Evolutionary conservation across 2,329 filamentous ascomycete species (phyloP).

Genomic region (Chaetomiaceae sp.): DNA sequence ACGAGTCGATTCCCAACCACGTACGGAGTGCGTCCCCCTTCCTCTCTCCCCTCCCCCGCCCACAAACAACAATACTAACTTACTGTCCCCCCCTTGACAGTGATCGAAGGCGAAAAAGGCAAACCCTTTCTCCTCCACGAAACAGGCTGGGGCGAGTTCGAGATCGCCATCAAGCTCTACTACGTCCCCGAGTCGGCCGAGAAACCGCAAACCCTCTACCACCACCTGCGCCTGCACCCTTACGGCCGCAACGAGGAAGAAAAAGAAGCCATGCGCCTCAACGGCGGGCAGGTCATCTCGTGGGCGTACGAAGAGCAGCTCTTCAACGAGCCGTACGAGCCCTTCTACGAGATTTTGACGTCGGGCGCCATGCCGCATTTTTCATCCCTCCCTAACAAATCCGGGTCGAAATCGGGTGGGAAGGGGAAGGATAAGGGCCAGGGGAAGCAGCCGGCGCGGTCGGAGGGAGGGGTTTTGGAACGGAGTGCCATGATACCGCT

Average conservation of each 20-base stretch:
- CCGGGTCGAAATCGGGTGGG: constrained; percentile 28
- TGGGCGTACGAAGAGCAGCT: constrained; percentile 92
- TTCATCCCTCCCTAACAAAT: constrained; percentile 25
- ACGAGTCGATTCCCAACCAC: constrained; percentile 92
- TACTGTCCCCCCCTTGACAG: constrained; percentile 28
- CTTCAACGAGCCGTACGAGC: constrained; percentile 94
- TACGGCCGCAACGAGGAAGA: constrained; percentile 79
- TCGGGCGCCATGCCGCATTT: constrained; percentile 55
- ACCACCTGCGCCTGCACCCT: constrained; percentile 85
- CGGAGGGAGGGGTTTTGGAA: constrained; percentile 53
- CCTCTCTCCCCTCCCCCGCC: neutral
- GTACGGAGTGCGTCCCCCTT: constrained; percentile 58
- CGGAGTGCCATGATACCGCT: constrained; percentile 72
- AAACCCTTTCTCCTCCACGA: constrained; percentile 78
- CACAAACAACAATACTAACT: neutral
- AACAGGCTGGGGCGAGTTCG: constrained; percentile 97
- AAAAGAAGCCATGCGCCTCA: constrained; percentile 55
- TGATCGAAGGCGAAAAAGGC: constrained; percentile 66
- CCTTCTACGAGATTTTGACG: constrained; percentile 84
- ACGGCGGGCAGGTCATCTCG: constrained; percentile 62
- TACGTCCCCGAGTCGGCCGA: constrained; percentile 84
- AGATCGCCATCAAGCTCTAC: constrained; percentile 91
- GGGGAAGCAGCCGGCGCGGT: constrained; percentile 38
- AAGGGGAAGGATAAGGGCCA: constrained; percentile 42
- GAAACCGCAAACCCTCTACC: constrained; percentile 94